Conservation (phyloP, 495 filamentous ascomycete genomes). For the Chaetomium fimeti region DNA sequence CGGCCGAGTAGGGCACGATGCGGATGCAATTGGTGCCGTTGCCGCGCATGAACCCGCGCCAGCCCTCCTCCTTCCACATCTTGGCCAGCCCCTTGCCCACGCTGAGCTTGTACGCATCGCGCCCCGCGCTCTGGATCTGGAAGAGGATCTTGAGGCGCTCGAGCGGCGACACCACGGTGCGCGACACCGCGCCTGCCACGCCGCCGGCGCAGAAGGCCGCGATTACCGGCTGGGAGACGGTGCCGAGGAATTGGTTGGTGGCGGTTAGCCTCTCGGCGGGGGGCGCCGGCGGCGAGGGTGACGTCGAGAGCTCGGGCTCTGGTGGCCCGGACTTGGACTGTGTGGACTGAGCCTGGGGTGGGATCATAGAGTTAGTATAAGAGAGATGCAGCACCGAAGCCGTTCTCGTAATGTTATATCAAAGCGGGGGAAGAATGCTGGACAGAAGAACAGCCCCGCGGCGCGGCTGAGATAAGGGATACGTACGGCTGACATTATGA, state of each 20-base stretch:
- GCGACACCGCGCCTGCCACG: slow-evolving; percentile 91
- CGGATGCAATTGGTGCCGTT: slow-evolving; percentile 98
- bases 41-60: slow-evolving; percentile 92
- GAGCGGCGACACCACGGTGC: slow-evolving; percentile 93
- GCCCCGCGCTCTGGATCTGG: slow-evolving; percentile 88
- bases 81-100: slow-evolving; percentile 85
- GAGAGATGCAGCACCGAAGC: neutral
- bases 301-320: neutral
- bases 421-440: neutral
- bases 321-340: slow-evolving; percentile 12
- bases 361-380: neutral
- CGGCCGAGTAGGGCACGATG: slow-evolving; percentile 95
- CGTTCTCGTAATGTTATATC: neutral
- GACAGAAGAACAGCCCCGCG: neutral
- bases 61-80: slow-evolving; percentile 96
- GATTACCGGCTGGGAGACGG: slow-evolving; percentile 71
- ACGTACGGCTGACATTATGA: slow-evolving; percentile 41
- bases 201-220: slow-evolving; percentile 96
- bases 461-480: neutral
- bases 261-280: slow-evolving; percentile 22
- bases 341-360: slow-evolving; percentile 6
- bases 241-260: slow-evolving; percentile 41
- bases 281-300: slow-evolving; percentile 8
- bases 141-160: slow-evolving; percentile 97
- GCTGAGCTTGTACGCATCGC: slow-evolving; percentile 86